phyloP scores from a whole-genome alignment of 2,329 filamentous ascomycete genomes.

The Ophiognomonia clavigignenti-juglandacearum region DNA sequence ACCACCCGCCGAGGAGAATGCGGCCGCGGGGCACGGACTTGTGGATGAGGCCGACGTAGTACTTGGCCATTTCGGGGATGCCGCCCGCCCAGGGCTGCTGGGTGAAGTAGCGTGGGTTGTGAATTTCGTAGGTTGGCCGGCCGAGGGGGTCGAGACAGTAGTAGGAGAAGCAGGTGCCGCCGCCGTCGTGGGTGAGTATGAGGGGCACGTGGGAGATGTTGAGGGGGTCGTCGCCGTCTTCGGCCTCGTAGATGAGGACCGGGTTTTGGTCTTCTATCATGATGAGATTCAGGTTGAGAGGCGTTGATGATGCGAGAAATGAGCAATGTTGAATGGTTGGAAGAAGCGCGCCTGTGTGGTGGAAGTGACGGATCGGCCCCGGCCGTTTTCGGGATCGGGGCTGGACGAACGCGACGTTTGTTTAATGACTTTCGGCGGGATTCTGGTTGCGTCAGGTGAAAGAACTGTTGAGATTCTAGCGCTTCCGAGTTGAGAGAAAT shows the following conservation, averaged over 20 bases:
- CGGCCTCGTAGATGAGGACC: constrained; percentile 9
- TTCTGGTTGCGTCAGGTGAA: too few species aligned
- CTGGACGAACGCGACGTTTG: too few species aligned
- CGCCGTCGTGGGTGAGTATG: constrained; percentile 56
- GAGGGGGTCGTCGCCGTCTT: constrained; percentile 6
- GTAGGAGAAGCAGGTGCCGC: constrained; percentile 55
- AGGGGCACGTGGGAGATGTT: constrained; percentile 30
- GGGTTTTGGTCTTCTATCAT: constrained; percentile 1
- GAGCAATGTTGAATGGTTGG: too few species aligned
- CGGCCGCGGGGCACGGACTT: constrained; percentile 30
- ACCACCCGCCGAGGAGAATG: constrained; percentile 56
- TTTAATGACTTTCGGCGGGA: too few species aligned
- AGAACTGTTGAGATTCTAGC: too few species aligned
- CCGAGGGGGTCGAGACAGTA: constrained; percentile 45
- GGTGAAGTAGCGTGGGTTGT: constrained; percentile 47
- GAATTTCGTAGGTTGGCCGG: constrained; percentile 48
- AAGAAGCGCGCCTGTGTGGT: too few species aligned
- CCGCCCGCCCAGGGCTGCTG: constrained; percentile 45
- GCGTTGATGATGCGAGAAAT: too few species aligned
- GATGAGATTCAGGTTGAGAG: too few species aligned
- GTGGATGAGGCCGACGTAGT: constrained; percentile 44
- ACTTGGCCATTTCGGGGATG: constrained; percentile 47
- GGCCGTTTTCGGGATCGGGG: too few species aligned
- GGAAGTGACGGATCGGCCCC: too few species aligned
- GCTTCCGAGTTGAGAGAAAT: too few species aligned